These are phyloP conservation scores for Glycine soja DNA, from an alignment of 306 rosid genomes.

Conservation along the genomic window DNA sequence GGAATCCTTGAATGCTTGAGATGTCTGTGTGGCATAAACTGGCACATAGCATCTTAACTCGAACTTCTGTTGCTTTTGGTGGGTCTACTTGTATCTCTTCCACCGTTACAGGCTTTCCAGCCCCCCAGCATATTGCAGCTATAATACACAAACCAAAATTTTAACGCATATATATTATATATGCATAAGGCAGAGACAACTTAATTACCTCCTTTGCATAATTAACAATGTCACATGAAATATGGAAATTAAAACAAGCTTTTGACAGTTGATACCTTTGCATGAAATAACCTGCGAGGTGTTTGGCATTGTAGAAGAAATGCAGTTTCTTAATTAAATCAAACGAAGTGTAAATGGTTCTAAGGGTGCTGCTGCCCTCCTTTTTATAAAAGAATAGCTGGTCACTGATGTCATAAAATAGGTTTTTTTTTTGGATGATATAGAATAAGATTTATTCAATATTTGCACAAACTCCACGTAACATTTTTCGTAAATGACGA, in stretches of 20 bases:
- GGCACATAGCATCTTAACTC: slow-evolving; percentile 66
- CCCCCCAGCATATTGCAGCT: slow-evolving; percentile 69
- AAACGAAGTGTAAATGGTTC: background rate
- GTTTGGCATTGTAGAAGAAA: slow-evolving; percentile 1
- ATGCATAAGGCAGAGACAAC: background rate
- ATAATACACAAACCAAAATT: slow-evolving; percentile 10
- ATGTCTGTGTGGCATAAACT: slow-evolving; percentile 69
- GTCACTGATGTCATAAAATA: background rate
- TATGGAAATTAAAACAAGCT: background rate
- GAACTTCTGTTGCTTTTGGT: slow-evolving; percentile 58
- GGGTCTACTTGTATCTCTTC: slow-evolving; percentile 70
- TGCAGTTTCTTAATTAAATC: background rate
- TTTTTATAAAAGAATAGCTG: background rate
- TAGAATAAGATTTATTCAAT: too few relatives aligned
- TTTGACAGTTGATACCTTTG: slow-evolving; percentile 42
- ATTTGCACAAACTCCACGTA: background rate
- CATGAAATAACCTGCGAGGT: slow-evolving; percentile 41
- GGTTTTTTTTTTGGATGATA: too few relatives aligned
- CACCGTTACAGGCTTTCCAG: slow-evolving; percentile 49
- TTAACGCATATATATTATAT: background rate
- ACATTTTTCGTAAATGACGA: background rate
- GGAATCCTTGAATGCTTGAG: slow-evolving; percentile 46
- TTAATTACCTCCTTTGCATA: too few relatives aligned
- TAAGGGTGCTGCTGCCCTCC: background rate
- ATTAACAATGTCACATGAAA: background rate